Evolutionary conservation across 1,284 basidiomycete genomes (phyloP).

Genomic region (Ceratobasidium sp.): DNA sequence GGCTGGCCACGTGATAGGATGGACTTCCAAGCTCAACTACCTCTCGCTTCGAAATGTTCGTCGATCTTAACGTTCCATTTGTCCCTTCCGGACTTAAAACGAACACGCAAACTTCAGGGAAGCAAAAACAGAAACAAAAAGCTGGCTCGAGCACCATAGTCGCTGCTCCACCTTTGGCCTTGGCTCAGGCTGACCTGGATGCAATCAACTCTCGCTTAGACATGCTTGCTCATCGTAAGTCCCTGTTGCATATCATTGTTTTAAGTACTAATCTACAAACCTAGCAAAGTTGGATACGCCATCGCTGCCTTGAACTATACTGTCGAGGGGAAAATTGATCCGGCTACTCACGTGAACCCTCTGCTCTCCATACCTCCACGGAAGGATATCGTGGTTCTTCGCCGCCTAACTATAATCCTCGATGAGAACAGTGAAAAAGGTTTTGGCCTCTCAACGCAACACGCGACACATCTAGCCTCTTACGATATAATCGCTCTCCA

Average conservation of each 20-base stretch:
- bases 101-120: constrained; percentile 59
- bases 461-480: constrained; percentile 67
- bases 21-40: background rate
- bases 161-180: constrained; percentile 52
- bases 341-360: constrained; percentile 74
- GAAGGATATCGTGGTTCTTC: constrained; percentile 72
- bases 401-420: constrained; percentile 77
- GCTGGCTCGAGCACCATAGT: constrained; percentile 8
- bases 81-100: constrained; percentile 53
- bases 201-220: constrained; percentile 67
- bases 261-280: constrained; percentile 49
- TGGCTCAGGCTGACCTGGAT: constrained; percentile 62
- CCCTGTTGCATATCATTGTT: background rate
- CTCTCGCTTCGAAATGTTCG: constrained; percentile 63
- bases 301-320: constrained; percentile 80
- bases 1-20: background rate
- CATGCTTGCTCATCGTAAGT: constrained; percentile 68
- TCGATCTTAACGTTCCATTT: constrained; percentile 72
- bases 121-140: constrained; percentile 59
- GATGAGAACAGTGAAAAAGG: constrained; percentile 86
- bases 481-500: constrained; percentile 84
- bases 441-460: constrained; percentile 77
- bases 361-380: constrained; percentile 69
- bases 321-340: constrained; percentile 75
- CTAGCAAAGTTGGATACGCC: constrained; percentile 78